Percentiles rank a stretch among this genome's conserved stretches.
phyloP scores from a whole-genome alignment of 2,329 filamentous ascomycete genomes.

The Fusarium compactum region DNA sequence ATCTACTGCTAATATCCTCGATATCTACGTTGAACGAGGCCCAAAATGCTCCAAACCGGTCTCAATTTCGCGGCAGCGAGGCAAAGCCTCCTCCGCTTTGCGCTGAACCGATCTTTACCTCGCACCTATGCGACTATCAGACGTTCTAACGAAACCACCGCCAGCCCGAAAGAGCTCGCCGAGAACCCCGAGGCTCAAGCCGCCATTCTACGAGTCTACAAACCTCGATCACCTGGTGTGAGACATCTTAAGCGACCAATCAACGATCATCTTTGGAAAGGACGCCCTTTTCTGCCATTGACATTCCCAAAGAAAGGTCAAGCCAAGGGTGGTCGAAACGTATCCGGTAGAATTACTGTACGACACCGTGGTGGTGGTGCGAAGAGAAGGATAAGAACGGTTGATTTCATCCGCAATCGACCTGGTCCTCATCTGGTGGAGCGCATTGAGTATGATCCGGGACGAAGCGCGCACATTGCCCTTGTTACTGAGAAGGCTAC shows the following conservation, averaged over 20 bases:
- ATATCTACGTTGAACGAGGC: not conserved
- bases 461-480: constrained; percentile 92
- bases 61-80: constrained; percentile 48
- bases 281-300: constrained; percentile 82
- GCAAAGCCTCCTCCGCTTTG: constrained; percentile 48
- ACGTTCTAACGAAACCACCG: constrained; percentile 35
- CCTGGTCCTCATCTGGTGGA: constrained; percentile 90
- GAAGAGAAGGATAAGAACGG: constrained; percentile 89
- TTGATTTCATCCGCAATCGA: constrained; percentile 85
- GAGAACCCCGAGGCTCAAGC: constrained; percentile 50
- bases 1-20: not conserved
- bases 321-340: constrained; percentile 91
- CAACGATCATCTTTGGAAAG: constrained; percentile 98
- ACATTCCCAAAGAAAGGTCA: constrained; percentile 95
- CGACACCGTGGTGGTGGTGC: constrained; percentile 92
- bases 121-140: constrained; percentile 51
- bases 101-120: constrained; percentile 43
- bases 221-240: constrained; percentile 90
- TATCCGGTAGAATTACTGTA: constrained; percentile 85
- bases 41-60: constrained; percentile 50
- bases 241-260: constrained; percentile 92
- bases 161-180: constrained; percentile 42
- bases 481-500: constrained; percentile 82
- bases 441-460: constrained; percentile 95
- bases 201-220: constrained; percentile 82